Percentiles rank a stretch among this genome's conserved stretches.
Evolutionary conservation across 2,329 filamentous ascomycete species (phyloP).

Genomic region (Scytalidium lignicola): DNA sequence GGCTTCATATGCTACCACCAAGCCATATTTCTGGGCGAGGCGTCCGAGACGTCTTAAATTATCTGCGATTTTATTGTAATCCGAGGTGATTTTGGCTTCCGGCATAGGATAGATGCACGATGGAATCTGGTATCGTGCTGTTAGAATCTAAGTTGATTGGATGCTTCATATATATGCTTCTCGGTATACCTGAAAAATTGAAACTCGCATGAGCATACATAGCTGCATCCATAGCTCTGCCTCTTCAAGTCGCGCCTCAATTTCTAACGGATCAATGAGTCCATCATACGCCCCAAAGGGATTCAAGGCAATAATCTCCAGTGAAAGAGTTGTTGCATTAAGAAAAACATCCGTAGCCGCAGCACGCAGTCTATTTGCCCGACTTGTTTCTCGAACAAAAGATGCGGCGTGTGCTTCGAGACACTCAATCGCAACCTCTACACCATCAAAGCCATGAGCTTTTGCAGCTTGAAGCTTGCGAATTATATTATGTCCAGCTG

Average conservation of each 20-base stretch:
- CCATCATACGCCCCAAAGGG: constrained; percentile 5
- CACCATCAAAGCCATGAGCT: constrained; percentile 28
- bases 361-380: neutral
- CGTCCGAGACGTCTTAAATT: no score
- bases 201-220: constrained; percentile 10
- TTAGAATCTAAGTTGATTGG: neutral
- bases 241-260: constrained; percentile 7
- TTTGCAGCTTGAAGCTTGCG: constrained; percentile 13
- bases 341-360: neutral
- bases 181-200: constrained; percentile 11
- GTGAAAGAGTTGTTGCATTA: constrained; percentile 2
- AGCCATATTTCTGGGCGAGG: no score
- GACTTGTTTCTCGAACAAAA: neutral
- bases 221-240: constrained; percentile 13
- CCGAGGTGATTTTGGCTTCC: neutral
- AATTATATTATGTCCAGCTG: constrained; percentile 11
- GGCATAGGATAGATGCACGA: neutral
- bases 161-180: no score
- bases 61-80: no score
- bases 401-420: constrained; percentile 18
- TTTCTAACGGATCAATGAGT: constrained; percentile 3
- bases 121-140: neutral
- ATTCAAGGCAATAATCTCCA: neutral
- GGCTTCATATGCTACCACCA: constrained; percentile 57
- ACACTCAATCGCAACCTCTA: constrained; percentile 32